Percentiles rank a stretch among this genome's conserved stretches.
phyloP scores from a whole-genome alignment of 805 yeast genomes.

The Yamadazyma paraphyllophila region DNA sequence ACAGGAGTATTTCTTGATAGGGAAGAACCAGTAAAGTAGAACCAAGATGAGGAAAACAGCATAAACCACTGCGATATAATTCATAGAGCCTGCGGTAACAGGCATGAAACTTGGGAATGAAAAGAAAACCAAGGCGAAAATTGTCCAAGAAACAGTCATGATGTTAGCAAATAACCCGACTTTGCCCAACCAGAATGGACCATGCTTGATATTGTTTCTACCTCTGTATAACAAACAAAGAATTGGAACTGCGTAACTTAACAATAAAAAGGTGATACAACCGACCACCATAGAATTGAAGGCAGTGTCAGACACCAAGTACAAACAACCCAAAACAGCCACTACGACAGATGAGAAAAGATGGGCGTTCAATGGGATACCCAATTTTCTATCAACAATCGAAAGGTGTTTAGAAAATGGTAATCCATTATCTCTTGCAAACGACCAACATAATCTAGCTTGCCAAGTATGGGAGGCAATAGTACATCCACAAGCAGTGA shows the following conservation, averaged over 20 bases:
- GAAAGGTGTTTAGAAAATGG: slow-evolving; percentile 55
- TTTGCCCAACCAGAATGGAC: slow-evolving; percentile 67
- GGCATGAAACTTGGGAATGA: slow-evolving; percentile 67
- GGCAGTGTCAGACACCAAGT: slow-evolving; percentile 65
- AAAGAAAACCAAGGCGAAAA: slow-evolving; percentile 58
- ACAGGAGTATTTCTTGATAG: slow-evolving; percentile 29
- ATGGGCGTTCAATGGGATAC: slow-evolving; percentile 61
- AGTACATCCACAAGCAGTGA: slow-evolving; percentile 58
- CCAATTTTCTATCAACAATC: slow-evolving; percentile 43
- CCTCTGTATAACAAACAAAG: slow-evolving; percentile 47
- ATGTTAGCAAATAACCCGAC: slow-evolving; percentile 51
- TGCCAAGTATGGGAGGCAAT: slow-evolving; percentile 68
- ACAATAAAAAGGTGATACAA: slow-evolving; percentile 55
- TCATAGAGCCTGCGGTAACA: slow-evolving; percentile 60
- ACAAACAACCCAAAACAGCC: slow-evolving; percentile 58
- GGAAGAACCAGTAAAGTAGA: slow-evolving; percentile 51
- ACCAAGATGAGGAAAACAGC: slow-evolving; percentile 44
- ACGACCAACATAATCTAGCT: slow-evolving; percentile 66
- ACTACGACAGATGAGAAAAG: slow-evolving; percentile 51
- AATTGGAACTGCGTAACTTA: slow-evolving; percentile 59
- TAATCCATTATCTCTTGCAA: slow-evolving; percentile 63
- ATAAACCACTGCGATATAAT: slow-evolving; percentile 57
- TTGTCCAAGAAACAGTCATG: slow-evolving; percentile 54
- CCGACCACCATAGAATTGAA: slow-evolving; percentile 64
- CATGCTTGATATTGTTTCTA: slow-evolving; percentile 52